Evolutionary conservation across 148 eudicot species (phyloP).

Genomic region (Amaranthus cruentus): DNA sequence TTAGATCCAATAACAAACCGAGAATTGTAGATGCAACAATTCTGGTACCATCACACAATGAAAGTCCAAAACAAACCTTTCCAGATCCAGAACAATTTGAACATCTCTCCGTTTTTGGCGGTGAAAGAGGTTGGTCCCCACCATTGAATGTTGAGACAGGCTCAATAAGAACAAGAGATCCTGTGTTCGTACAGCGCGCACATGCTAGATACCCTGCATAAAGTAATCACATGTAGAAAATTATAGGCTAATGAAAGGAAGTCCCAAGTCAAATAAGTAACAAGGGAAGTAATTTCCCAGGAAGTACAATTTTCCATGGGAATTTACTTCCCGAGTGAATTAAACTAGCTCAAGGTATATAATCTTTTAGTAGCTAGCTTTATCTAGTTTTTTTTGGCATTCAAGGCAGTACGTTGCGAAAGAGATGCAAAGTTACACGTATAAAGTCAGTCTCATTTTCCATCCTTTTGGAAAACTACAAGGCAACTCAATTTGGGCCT

Average conservation of each 20-base stretch:
- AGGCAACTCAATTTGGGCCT: background rate
- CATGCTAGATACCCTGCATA: slow-evolving; percentile 91
- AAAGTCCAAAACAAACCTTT: slow-evolving; percentile 47
- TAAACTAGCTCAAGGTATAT: background rate
- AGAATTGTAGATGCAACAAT: background rate
- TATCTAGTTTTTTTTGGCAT: too few species aligned
- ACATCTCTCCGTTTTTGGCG: slow-evolving; percentile 79
- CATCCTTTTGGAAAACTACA: background rate
- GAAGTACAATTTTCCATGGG: too few species aligned
- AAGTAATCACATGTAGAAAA: slow-evolving; percentile 2
- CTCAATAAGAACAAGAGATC: slow-evolving; percentile 72
- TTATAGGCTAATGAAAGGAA: background rate
- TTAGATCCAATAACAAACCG: background rate
- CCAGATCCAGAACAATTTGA: slow-evolving; percentile 89
- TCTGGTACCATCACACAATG: background rate
- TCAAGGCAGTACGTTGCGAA: background rate
- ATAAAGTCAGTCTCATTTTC: background rate
- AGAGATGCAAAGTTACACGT: background rate
- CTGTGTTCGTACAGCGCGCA: slow-evolving; percentile 92
- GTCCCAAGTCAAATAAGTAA: too few species aligned
- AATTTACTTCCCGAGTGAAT: background rate
- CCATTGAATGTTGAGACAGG: slow-evolving; percentile 67
- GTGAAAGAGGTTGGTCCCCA: slow-evolving; percentile 63
- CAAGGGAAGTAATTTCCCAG: too few species aligned
- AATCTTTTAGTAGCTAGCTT: background rate